Base-by-base conservation (phyloP, 768 basidiomycete genomes). In the Trametes sanguinea region DNA sequence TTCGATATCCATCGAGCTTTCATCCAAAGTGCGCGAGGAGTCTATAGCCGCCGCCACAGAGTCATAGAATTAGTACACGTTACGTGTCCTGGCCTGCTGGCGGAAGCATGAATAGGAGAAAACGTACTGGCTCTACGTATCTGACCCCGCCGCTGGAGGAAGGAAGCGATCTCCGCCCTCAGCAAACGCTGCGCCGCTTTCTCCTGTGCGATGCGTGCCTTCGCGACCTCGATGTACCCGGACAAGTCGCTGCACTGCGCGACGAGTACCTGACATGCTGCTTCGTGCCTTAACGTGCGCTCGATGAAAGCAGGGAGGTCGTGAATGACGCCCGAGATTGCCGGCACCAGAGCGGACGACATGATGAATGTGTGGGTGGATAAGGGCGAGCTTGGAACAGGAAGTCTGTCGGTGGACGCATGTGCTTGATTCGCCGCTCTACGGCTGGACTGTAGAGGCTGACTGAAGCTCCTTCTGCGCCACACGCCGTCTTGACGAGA, bases 181-280 rank as follows among this genome's bases (percentile, higher is more conserved):
- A 57, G 37, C 6, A 51, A 33, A 13, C 55, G 17, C 54, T 66
- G 66, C 57, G 62, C 66, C 60, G 61, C 62, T 45, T 58, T 50
- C 60, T 67, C 64, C 29, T 63, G 27, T 11, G 51, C 52, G 50
- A 66, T 60, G 58, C 54, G 61, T 29, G 42, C 57, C 43, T 62
- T 63, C 8, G 53, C 39, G 32, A 44, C 42, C 27, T 60, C 61
- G n/a, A 67, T 46, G 14, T 60, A 59, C 11, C 14, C 35, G 46
- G 47, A 39, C 16, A 67, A 60, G 37, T 40, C 46, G 27, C 45
- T 42, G 46, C 67, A 68, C 40, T 65, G 65, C 29, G 56, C 55
- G 17, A 51, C 45, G n/a, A 65, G 60, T 9, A 60, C 29, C 44
- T 61, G 60, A 53, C 54, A 63, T 29, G 58, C 60, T 17, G 60